Evolutionary conservation across 2,329 filamentous ascomycete genomes (phyloP).

Genomic region (Colletotrichum cereale): DNA sequence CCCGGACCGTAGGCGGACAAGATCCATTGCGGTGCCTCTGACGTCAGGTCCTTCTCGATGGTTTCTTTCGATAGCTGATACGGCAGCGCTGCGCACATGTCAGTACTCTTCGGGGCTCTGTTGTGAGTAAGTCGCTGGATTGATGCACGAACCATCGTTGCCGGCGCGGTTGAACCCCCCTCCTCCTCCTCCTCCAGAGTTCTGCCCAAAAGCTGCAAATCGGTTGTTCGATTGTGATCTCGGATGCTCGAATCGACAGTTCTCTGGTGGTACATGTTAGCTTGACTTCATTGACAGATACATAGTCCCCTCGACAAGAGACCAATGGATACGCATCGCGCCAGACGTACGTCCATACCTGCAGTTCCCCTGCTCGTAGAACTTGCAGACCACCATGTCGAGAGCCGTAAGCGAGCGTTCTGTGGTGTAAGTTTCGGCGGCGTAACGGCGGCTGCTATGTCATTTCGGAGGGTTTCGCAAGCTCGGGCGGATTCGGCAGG

Average conservation of each 20-base stretch:
- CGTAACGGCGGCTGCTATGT: background rate
- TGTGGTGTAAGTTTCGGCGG: background rate
- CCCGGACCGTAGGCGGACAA: conserved; percentile 89
- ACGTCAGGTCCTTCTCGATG: conserved; percentile 76
- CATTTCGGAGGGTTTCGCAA: conserved; percentile 16
- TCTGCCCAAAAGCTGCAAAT: conserved; percentile 40
- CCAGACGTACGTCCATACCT: conserved; percentile 61
- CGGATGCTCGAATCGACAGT: conserved; percentile 68
- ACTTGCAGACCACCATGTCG: conserved; percentile 60
- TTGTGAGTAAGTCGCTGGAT: too few relatives aligned
- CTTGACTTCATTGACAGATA: background rate
- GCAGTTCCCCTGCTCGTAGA: conserved; percentile 65
- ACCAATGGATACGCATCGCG: background rate
- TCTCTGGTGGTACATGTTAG: conserved; percentile 53
- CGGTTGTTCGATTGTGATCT: conserved; percentile 45
- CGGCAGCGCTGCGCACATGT: conserved; percentile 42
- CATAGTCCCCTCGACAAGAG: background rate
- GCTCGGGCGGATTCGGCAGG: background rate
- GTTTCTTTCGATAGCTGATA: conserved; percentile 68
- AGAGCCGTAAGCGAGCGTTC: background rate
- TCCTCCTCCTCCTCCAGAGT: conserved; percentile 38
- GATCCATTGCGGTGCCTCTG: conserved; percentile 84
- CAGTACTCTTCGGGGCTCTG: background rate
- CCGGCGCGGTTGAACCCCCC: conserved; percentile 37
- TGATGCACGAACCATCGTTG: conserved; percentile 33